Evolutionary conservation across 1,139 yeast species (phyloP).

Genomic region (Geotrichum histeridarum): DNA sequence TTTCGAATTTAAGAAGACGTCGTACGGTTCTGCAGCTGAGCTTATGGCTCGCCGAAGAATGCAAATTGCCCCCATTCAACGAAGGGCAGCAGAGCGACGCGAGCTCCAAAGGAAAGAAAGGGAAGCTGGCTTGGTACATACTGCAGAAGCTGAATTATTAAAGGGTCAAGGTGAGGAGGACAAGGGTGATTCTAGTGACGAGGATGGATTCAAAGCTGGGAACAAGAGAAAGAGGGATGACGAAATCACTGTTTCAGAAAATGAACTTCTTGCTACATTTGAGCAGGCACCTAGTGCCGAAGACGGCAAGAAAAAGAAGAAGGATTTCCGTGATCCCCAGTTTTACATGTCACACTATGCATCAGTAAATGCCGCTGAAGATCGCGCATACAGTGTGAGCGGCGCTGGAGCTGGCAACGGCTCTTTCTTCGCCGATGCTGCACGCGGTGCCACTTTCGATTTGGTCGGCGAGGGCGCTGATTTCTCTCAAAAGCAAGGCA

Average conservation of each 20-base stretch:
- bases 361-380: conserved; percentile 62
- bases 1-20: conserved; percentile 61
- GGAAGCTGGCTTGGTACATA: conserved; percentile 67
- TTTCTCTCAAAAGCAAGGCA: conserved; percentile 58
- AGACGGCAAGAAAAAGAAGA: conserved; percentile 36
- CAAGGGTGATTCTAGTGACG: conserved; percentile 31
- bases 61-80: conserved; percentile 84
- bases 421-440: conserved; percentile 74
- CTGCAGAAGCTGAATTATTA: conserved; percentile 66
- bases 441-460: conserved; percentile 79
- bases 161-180: conserved; percentile 39
- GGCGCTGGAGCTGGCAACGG: conserved; percentile 35
- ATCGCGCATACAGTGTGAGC: conserved; percentile 58
- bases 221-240: conserved; percentile 24
- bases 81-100: conserved; percentile 65
- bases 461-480: conserved; percentile 63
- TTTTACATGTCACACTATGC: conserved; percentile 89
- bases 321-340: conserved; percentile 63
- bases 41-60: conserved; percentile 81
- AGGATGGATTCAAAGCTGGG: conserved; percentile 50
- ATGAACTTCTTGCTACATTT: conserved; percentile 12
- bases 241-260: conserved; percentile 9
- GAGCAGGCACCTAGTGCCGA: conserved; percentile 33
- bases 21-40: conserved; percentile 62
- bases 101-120: conserved; percentile 64